Evolutionary conservation across 345 rosid species (phyloP).

Genomic region (Syzygium aqueum): DNA sequence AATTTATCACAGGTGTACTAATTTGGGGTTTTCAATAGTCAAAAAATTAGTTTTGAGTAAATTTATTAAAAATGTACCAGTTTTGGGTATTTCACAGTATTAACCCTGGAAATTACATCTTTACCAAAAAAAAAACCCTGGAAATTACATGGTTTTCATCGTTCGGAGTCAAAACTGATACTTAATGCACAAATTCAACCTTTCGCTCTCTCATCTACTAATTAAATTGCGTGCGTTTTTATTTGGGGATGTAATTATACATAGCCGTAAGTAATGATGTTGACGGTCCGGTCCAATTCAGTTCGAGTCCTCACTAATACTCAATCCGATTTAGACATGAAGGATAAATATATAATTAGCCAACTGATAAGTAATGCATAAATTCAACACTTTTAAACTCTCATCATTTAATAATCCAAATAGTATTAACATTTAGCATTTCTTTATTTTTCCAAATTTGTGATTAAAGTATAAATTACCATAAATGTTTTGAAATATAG

Average conservation of each 20-base stretch:
- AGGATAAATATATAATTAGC: not conserved
- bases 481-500: not conserved
- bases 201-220: no score
- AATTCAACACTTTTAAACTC: not conserved
- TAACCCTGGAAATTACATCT: no score
- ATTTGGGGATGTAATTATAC: not conserved
- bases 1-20: no score
- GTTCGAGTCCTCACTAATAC: not conserved
- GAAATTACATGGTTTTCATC: no score
- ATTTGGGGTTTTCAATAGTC: no score
- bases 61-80: no score
- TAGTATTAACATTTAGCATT: not conserved
- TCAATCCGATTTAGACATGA: not conserved
- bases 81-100: no score
- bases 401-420: not conserved
- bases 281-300: fast-evolving
- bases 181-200: no score
- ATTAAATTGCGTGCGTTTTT: not conserved
- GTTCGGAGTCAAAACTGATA: no score
- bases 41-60: no score
- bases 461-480: not conserved
- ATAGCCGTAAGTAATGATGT: not conserved
- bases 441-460: not conserved
- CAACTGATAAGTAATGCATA: fast-evolving
- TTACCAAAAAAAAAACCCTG: no score